These are phyloP conservation scores for Solanum microdontum DNA, from an alignment of 257 asterid genomes.

Conservation along the genomic window DNA sequence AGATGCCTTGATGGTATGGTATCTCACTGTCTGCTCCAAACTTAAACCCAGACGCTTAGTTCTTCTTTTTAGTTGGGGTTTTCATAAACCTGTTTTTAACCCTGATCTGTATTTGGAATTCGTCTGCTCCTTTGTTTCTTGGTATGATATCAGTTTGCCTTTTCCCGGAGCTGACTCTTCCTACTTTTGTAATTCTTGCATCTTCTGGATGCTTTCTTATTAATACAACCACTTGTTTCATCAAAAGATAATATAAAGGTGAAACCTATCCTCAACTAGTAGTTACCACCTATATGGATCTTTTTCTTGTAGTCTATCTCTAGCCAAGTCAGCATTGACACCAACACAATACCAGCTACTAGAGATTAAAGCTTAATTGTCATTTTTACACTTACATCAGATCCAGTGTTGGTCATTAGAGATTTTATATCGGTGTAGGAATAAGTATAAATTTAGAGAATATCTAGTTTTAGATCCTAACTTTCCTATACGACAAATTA, in stretches of 20 bases:
- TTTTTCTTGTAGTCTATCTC: neutral
- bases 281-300: neutral
- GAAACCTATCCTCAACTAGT: neutral
- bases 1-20: neutral
- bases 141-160: neutral
- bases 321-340: neutral
- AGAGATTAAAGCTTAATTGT: neutral
- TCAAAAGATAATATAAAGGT: neutral
- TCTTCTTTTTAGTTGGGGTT: neutral
- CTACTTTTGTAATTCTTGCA: neutral
- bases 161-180: neutral
- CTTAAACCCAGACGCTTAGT: neutral
- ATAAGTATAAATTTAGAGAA: neutral
- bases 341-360: neutral
- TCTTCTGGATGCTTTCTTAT: neutral
- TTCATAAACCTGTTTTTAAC: neutral
- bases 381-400: neutral
- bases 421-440: neutral
- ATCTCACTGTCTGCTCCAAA: neutral
- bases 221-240: neutral
- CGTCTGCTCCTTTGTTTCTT: neutral
- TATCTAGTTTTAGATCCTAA: neutral
- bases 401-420: neutral
- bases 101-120: neutral
- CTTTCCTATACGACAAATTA: neutral